Percentiles rank a stretch among this genome's conserved stretches.
Evolutionary conservation across 208 protist species (phyloP).

Genomic region (Willaertia magna): DNA sequence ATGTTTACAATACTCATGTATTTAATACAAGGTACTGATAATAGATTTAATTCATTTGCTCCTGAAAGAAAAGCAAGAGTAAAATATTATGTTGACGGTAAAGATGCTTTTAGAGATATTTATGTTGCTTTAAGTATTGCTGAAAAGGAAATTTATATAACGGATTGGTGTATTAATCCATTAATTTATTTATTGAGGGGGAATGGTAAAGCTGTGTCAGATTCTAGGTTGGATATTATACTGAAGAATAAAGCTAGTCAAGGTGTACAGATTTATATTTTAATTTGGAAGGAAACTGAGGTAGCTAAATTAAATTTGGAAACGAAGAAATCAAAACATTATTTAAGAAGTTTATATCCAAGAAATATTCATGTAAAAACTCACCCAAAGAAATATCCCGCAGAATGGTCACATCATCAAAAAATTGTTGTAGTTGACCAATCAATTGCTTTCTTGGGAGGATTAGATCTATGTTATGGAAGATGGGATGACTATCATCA

Average conservation of each 20-base stretch:
- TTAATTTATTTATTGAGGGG: slow-evolving; percentile 13
- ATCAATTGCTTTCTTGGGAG: slow-evolving; percentile 17
- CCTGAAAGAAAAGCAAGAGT: background rate
- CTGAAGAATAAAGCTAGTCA: slow-evolving; percentile 12
- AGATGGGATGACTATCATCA: slow-evolving; percentile 13
- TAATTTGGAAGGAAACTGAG: slow-evolving; percentile 19
- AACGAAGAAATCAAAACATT: background rate
- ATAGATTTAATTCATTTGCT: background rate
- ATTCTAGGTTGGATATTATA: slow-evolving; percentile 19
- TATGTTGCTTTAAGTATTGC: background rate
- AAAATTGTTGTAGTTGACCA: slow-evolving; percentile 23
- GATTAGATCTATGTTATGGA: slow-evolving; percentile 18
- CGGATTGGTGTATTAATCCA: slow-evolving; percentile 22
- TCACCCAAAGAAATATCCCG: slow-evolving; percentile 5
- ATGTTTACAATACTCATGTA: background rate
- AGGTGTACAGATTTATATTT: slow-evolving; percentile 24
- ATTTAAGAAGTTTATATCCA: slow-evolving; percentile 12
- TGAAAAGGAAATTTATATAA: slow-evolving; percentile 18
- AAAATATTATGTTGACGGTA: slow-evolving; percentile 15
- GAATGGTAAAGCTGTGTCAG: background rate
- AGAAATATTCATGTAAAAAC: slow-evolving; percentile 18
- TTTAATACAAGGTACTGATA: background rate
- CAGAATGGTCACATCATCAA: slow-evolving; percentile 22
- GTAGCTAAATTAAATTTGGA: background rate
- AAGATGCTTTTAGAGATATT: slow-evolving; percentile 9